phyloP scores from a whole-genome alignment of 2,329 filamentous ascomycete species.

The Colletotrichum orbiculare region DNA sequence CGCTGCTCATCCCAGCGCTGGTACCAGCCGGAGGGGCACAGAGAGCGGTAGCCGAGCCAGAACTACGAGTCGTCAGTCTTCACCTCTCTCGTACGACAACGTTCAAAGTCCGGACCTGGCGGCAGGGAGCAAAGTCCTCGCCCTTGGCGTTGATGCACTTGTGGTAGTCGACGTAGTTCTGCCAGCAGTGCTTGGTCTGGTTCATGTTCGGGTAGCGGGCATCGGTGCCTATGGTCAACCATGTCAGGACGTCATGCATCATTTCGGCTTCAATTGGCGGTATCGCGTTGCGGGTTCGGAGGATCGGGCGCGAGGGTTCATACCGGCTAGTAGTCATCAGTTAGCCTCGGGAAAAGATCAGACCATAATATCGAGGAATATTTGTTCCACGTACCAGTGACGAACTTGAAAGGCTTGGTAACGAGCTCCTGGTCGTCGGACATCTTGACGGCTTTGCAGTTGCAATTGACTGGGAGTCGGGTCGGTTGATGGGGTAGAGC shows the following conservation, averaged over 20 bases:
- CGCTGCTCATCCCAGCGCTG: constrained; percentile 97
- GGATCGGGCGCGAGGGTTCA: constrained; percentile 41
- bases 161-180: constrained; percentile 99
- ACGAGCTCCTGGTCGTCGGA: constrained; percentile 83
- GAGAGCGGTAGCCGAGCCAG: constrained; percentile 93
- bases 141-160: constrained; percentile 99
- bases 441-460: constrained; percentile 74
- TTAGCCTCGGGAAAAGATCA: constrained; percentile 55
- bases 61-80: constrained; percentile 70
- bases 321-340: constrained; percentile 55
- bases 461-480: constrained; percentile 41
- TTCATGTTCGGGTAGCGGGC: constrained; percentile 99
- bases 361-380: constrained; percentile 50
- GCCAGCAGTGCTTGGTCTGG: constrained; percentile 99
- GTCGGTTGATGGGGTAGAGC: constrained; percentile 45
- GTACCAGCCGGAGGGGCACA: constrained; percentile 96
- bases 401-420: constrained; percentile 99
- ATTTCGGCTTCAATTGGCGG: constrained; percentile 42
- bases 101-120: constrained; percentile 73
- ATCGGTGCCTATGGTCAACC: constrained; percentile 83
- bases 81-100: constrained; percentile 6
- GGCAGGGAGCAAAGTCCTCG: constrained; percentile 97
- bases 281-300: constrained; percentile 40
- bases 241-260: constrained; percentile 13
- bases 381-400: constrained; percentile 81